phyloP scores from a whole-genome alignment of 164 flowering plant genomes.

The Sextonia rubra region DNA sequence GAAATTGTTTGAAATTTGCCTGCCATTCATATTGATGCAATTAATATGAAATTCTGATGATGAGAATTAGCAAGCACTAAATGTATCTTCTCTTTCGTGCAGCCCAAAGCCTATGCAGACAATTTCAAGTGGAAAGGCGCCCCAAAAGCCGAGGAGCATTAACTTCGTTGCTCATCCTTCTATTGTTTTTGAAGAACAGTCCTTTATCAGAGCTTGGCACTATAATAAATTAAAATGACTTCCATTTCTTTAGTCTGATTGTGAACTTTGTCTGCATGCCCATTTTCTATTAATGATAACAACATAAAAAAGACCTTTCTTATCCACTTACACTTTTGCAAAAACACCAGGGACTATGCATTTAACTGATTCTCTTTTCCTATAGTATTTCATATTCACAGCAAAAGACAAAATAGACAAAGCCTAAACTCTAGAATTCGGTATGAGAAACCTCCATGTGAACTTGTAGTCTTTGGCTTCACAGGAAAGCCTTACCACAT shows the following conservation, averaged over 20 bases:
- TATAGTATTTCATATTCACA: background rate
- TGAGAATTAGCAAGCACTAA: too few species aligned
- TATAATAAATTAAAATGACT: background rate
- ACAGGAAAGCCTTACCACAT: conserved; percentile 53
- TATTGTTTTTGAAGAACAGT: background rate
- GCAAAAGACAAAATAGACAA: too few species aligned
- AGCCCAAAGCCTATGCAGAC: conserved; percentile 33
- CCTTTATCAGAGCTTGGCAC: background rate
- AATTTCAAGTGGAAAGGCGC: conserved; percentile 41
- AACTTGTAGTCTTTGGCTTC: conserved; percentile 63
- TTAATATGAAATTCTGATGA: too few species aligned
- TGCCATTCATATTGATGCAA: too few species aligned
- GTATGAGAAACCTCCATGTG: conserved; percentile 68
- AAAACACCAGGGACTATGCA: background rate
- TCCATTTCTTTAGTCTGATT: background rate
- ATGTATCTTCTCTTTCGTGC: conserved; percentile 4
- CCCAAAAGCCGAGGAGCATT: conserved; percentile 18
- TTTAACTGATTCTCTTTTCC: background rate
- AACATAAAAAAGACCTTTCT: background rate
- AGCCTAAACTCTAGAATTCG: conserved; percentile 14
- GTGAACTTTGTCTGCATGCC: background rate
- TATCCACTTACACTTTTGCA: background rate
- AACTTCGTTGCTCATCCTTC: background rate
- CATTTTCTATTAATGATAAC: background rate
- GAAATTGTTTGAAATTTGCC: too few species aligned